Percentiles rank a stretch among this genome's conserved stretches.
These are phyloP conservation scores for Yueomyces sinensis DNA, from an alignment of 805 yeast genomes.

Conservation along the genomic window DNA sequence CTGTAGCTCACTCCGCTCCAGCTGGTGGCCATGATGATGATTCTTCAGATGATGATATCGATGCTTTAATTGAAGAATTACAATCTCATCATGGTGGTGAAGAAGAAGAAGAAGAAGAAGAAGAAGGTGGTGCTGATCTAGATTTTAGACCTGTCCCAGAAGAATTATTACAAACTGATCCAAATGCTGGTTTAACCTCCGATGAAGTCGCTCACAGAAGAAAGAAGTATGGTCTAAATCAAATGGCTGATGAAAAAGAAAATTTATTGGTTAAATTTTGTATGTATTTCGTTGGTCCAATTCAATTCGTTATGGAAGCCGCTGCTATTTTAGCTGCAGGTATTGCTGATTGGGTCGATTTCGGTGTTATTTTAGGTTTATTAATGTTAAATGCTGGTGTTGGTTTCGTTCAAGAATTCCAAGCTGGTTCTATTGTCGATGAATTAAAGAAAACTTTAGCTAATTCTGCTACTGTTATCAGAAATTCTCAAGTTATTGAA, in stretches of 20 bases:
- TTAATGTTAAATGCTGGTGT: conserved; percentile 78
- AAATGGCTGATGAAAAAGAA: conserved; percentile 83
- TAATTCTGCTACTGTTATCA: conserved; percentile 71
- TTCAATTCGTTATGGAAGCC: conserved; percentile 95
- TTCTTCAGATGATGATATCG: conserved; percentile 57
- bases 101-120: conserved; percentile 39
- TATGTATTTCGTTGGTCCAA: conserved; percentile 88
- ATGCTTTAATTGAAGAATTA: conserved; percentile 62
- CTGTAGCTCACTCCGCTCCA: conserved; percentile 26
- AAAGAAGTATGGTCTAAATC: conserved; percentile 82
- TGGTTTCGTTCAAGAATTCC: conserved; percentile 95
- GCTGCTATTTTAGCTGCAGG: conserved; percentile 94
- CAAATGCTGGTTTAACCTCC: conserved; percentile 56
- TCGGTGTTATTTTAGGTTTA: conserved; percentile 91
- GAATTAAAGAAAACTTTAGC: conserved; percentile 93
- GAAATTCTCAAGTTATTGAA: conserved; percentile 70
- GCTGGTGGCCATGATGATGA: conserved; percentile 2
- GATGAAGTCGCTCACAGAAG: conserved; percentile 75
- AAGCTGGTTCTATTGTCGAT: conserved; percentile 96
- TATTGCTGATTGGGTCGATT: conserved; percentile 96
- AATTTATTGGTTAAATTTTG: conserved; percentile 66
- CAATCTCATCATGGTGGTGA: conserved; percentile 46
- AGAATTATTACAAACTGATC: conserved; percentile 72
- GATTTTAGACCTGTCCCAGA: conserved; percentile 68
- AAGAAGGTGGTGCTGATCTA: conserved; percentile 29